A percentile compares a stretch with the other conserved stretches of the same genome.
Conservation (phyloP, 2,329 filamentous ascomycete species). For the Colletotrichum tropicale region DNA sequence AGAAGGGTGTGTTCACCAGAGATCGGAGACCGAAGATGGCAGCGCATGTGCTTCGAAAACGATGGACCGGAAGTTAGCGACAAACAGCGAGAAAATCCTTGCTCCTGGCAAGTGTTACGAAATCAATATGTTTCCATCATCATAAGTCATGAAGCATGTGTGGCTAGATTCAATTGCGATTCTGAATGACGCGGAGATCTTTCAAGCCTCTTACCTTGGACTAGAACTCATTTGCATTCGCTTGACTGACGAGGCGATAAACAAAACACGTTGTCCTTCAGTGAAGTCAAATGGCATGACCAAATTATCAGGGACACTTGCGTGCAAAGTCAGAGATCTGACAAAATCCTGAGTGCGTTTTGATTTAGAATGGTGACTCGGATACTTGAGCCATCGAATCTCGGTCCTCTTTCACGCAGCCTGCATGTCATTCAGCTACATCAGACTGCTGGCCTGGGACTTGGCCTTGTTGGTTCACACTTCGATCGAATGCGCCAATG, state of each 20-base stretch:
- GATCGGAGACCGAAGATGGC: slow-evolving; percentile 26
- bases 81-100: not conserved
- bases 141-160: not conserved
- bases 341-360: not conserved
- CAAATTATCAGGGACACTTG: not conserved
- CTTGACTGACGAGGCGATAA: not conserved
- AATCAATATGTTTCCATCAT: accelerated
- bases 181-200: not conserved
- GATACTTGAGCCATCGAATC: not conserved
- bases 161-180: not conserved
- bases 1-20: slow-evolving; percentile 29
- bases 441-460: not conserved
- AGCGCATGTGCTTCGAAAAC: slow-evolving; percentile 15
- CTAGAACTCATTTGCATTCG: too few species aligned
- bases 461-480: not conserved
- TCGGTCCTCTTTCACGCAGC: not conserved
- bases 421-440: not conserved
- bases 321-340: not conserved
- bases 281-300: accelerated
- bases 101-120: too few species aligned
- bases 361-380: not conserved
- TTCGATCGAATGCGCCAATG: not conserved
- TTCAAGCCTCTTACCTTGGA: accelerated
- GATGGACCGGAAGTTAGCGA: slow-evolving; percentile 9
- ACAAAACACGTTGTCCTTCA: accelerated